A percentile compares a stretch with the other conserved stretches of the same genome.
Conservation (phyloP, 257 asterid genomes). For the Capsicum pubescens region DNA sequence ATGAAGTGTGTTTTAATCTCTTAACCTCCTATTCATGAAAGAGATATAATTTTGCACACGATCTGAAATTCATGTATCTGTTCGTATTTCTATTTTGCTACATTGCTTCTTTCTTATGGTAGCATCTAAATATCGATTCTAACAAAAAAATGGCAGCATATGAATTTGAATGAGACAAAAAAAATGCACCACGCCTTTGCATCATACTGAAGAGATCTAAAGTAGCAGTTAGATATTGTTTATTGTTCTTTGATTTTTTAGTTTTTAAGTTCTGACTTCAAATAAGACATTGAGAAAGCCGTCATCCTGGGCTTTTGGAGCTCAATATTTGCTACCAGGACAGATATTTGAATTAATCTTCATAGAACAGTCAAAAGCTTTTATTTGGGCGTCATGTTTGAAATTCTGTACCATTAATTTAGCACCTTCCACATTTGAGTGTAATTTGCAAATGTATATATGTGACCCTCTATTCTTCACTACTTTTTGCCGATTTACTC, state of each 20-base stretch:
- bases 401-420: not conserved
- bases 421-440: not conserved
- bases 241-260: not conserved
- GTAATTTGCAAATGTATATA: not conserved
- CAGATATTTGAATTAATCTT: not conserved
- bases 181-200: not conserved
- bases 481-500: not conserved
- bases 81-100: not conserved
- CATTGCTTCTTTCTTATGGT: not conserved
- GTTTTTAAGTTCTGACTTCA: not conserved
- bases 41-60: not conserved
- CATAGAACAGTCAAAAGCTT: not conserved
- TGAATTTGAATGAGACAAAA: not conserved
- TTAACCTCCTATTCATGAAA: not conserved
- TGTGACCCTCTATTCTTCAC: not conserved
- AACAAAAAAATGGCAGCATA: not conserved
- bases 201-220: not conserved
- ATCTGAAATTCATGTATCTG: not conserved
- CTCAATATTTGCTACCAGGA: not conserved
- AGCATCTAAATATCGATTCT: not conserved
- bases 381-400: not conserved
- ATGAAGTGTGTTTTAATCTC: slow-evolving; percentile 60
- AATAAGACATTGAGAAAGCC: not conserved
- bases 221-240: not conserved
- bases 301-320: not conserved